Evolutionary conservation across 2,329 filamentous ascomycete genomes (phyloP).

Genomic region (Diaporthe sp.): DNA sequence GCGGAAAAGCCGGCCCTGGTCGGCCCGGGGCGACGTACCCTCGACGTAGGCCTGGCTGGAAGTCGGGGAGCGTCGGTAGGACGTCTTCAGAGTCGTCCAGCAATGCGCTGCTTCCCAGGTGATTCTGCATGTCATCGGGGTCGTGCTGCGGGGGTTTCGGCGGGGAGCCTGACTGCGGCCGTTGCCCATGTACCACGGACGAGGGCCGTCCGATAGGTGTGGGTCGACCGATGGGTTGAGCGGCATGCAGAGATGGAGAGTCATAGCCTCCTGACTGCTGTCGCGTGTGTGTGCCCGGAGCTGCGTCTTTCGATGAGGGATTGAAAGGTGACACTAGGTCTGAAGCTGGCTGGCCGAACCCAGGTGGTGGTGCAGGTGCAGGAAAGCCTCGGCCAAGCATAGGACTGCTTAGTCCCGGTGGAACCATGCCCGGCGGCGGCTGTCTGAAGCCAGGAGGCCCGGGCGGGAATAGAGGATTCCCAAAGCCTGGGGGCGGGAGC

Average conservation of each 20-base stretch:
- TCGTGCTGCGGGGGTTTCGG: slow-evolving; percentile 59
- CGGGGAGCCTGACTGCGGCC: slow-evolving; percentile 47
- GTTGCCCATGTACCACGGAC: slow-evolving; percentile 73
- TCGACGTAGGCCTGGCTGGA: slow-evolving; percentile 50
- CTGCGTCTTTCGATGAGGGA: slow-evolving; percentile 52
- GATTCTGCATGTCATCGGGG: slow-evolving; percentile 80
- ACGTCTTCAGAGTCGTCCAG: slow-evolving; percentile 80
- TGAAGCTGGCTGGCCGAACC: slow-evolving; percentile 62
- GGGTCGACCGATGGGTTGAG: slow-evolving; percentile 84
- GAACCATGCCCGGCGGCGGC: slow-evolving; percentile 61
- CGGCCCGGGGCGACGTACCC: slow-evolving; percentile 67
- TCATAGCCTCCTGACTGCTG: slow-evolving; percentile 82
- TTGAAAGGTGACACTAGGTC: slow-evolving; percentile 57
- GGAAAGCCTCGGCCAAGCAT: slow-evolving; percentile 59
- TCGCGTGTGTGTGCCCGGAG: slow-evolving; percentile 74
- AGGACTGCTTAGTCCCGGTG: slow-evolving; percentile 64
- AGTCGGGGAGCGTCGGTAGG: slow-evolving; percentile 40
- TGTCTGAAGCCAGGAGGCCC: slow-evolving; percentile 58
- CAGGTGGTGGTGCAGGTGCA: slow-evolving; percentile 64
- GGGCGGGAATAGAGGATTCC: slow-evolving; percentile 65
- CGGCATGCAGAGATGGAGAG: slow-evolving; percentile 61
- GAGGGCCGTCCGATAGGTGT: slow-evolving; percentile 90
- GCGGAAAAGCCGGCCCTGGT: slow-evolving; percentile 55
- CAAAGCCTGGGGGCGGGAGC: slow-evolving; percentile 62
- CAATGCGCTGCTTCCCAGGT: slow-evolving; percentile 91